phyloP scores from a whole-genome alignment of 495 filamentous ascomycete species.

The Lineolata rhizophorae region DNA sequence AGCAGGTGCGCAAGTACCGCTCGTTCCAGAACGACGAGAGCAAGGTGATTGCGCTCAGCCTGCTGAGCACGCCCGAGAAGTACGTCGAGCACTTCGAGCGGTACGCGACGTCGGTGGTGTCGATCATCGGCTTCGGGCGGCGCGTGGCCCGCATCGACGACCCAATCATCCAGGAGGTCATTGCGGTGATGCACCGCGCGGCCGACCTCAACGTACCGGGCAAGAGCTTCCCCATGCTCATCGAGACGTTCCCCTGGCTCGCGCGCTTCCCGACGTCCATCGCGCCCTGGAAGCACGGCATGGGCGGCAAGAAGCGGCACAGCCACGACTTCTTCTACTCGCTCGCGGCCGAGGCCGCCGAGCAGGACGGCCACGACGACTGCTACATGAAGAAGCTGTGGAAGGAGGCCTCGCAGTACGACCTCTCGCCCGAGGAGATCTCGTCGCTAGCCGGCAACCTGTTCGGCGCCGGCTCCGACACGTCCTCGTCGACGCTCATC shows the following conservation, averaged over 20 bases:
- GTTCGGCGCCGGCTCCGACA: constrained; percentile 12
- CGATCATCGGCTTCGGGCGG: constrained; percentile 18
- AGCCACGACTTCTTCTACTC: constrained; percentile 24
- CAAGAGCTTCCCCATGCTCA: constrained; percentile 36
- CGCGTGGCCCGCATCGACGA: constrained; percentile 21
- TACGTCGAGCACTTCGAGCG: constrained; percentile 19
- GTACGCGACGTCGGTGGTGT: constrained; percentile 19
- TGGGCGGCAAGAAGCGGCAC: constrained; percentile 16
- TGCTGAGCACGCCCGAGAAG: constrained; percentile 16
- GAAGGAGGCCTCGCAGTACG: constrained; percentile 19
- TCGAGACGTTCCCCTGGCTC: constrained; percentile 35
- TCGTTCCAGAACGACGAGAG: constrained; percentile 30
- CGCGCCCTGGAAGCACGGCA: constrained; percentile 20
- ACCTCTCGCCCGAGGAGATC: constrained; percentile 18
- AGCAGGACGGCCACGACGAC: constrained; percentile 13
- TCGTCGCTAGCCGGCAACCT: constrained; percentile 17
- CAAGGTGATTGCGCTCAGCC: constrained; percentile 14
- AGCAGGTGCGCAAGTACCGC: constrained; percentile 33
- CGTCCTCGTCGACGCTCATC: constrained; percentile 14
- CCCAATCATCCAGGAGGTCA: constrained; percentile 25
- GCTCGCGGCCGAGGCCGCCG: constrained; percentile 19
- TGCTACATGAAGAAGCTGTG: constrained; percentile 21
- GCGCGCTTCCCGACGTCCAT: constrained; percentile 17
- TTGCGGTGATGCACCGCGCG: constrained; percentile 19
- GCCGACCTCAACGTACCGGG: constrained; percentile 25